phyloP scores from a whole-genome alignment of 495 filamentous ascomycete genomes.

The Massariosphaeria phaeospora region DNA sequence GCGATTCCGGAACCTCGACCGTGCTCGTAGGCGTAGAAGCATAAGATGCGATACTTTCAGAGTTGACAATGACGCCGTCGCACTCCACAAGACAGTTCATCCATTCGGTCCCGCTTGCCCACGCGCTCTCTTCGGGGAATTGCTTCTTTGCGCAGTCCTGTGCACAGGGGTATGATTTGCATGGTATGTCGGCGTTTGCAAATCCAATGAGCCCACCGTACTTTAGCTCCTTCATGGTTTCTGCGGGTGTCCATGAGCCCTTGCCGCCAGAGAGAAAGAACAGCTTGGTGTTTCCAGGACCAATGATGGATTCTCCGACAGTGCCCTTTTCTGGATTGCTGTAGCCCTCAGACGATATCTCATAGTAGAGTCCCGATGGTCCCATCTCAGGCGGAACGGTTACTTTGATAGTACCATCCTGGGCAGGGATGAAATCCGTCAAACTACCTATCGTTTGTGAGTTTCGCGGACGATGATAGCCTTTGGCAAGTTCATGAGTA shows the following conservation, averaged over 20 bases:
- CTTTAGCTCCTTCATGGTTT: background rate
- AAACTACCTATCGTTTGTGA: background rate
- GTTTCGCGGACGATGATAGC: background rate
- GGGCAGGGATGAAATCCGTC: background rate
- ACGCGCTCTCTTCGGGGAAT: background rate
- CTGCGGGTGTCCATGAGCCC: background rate
- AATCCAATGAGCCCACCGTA: background rate
- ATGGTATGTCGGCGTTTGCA: background rate
- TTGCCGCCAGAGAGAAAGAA: background rate
- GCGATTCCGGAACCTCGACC: too few relatives aligned
- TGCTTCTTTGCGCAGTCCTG: background rate
- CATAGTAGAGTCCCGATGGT: background rate
- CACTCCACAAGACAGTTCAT: background rate
- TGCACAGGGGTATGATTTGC: background rate
- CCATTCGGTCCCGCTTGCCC: background rate
- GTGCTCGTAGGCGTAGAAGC: too few relatives aligned
- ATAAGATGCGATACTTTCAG: background rate
- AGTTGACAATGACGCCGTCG: background rate
- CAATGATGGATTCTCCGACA: background rate
- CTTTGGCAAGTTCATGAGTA: background rate
- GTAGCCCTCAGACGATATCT: background rate
- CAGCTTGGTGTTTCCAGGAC: background rate
- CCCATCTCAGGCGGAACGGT: background rate
- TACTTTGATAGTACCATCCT: background rate
- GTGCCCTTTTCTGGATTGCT: background rate